A percentile compares a stretch with the other conserved stretches of the same genome.
Conservation (phyloP, 2,329 filamentous ascomycete genomes). For the Penicillium thymicola region DNA sequence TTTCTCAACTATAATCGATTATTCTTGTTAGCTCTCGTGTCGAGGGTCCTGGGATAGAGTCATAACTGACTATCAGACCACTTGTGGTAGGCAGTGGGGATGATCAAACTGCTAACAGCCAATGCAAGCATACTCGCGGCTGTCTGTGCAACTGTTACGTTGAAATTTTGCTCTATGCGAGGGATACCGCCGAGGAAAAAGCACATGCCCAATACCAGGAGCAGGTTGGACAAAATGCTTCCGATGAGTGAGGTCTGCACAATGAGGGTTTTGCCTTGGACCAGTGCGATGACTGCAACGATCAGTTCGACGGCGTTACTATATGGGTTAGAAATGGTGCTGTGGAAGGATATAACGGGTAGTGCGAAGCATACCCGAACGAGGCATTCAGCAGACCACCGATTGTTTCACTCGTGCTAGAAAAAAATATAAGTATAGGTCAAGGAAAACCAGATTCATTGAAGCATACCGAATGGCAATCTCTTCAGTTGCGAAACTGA, state of each 20-base stretch:
- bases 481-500: slow-evolving; percentile 87
- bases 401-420: slow-evolving; percentile 70
- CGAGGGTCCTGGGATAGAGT: neutral
- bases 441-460: neutral
- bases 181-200: slow-evolving; percentile 85
- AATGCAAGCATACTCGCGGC: slow-evolving; percentile 77
- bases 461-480: slow-evolving; percentile 56
- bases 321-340: neutral
- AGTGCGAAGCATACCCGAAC: slow-evolving; percentile 57
- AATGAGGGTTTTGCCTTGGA: slow-evolving; percentile 71
- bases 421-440: neutral
- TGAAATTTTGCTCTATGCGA: slow-evolving; percentile 81
- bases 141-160: slow-evolving; percentile 86
- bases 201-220: slow-evolving; percentile 86
- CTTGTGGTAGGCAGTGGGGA: slow-evolving; percentile 79
- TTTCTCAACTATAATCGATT: neutral
- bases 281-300: slow-evolving; percentile 78
- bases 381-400: slow-evolving; percentile 87
- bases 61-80: slow-evolving; percentile 43
- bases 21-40: neutral
- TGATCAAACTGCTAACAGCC: slow-evolving; percentile 76
- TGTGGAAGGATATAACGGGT: neutral
- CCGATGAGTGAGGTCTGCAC: slow-evolving; percentile 92
- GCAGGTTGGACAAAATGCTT: slow-evolving; percentile 84
- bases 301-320: slow-evolving; percentile 86